phyloP scores from a whole-genome alignment of 495 filamentous ascomycete genomes.

The Penicillium silybi region DNA sequence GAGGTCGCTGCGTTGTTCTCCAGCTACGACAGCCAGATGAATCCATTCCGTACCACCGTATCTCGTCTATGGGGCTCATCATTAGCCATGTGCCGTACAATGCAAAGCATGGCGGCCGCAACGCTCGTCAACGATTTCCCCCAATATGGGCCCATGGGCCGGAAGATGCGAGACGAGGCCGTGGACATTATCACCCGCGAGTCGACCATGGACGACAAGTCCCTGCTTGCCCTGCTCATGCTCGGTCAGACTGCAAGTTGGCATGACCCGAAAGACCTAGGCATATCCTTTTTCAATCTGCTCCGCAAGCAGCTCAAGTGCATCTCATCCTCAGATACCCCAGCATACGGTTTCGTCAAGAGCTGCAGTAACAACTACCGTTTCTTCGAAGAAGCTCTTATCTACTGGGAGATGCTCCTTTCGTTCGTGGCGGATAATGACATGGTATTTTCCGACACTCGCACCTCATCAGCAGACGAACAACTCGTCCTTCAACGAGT shows the following conservation, averaged over 20 bases:
- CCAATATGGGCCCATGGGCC: conserved; percentile 47
- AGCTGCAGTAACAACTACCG: conserved; percentile 45
- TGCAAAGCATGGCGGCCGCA: conserved; percentile 61
- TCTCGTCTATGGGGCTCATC: conserved; percentile 54
- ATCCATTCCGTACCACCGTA: conserved; percentile 54
- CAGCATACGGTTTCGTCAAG: conserved; percentile 15
- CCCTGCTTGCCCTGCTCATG: conserved; percentile 50
- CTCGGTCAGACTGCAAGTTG: conserved; percentile 55
- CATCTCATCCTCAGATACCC: conserved; percentile 13
- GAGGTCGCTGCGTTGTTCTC: conserved; percentile 56
- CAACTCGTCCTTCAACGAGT: conserved; percentile 38
- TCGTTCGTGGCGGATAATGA: conserved; percentile 52
- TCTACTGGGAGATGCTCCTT: conserved; percentile 61
- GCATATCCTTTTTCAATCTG: conserved; percentile 46
- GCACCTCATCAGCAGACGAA: conserved; percentile 17
- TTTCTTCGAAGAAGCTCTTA: conserved; percentile 55
- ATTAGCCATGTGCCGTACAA: conserved; percentile 54
- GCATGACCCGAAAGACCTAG: conserved; percentile 53
- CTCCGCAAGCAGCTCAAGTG: conserved; percentile 44
- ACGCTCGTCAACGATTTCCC: conserved; percentile 55
- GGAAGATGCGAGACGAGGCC: conserved; percentile 50
- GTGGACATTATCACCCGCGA: conserved; percentile 47
- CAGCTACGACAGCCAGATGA: conserved; percentile 55
- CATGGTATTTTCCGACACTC: conserved; percentile 21
- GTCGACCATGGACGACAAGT: conserved; percentile 42